Evolutionary conservation across 208 protist genomes (phyloP).

Genomic region (Wallacemonas collosoma): DNA sequence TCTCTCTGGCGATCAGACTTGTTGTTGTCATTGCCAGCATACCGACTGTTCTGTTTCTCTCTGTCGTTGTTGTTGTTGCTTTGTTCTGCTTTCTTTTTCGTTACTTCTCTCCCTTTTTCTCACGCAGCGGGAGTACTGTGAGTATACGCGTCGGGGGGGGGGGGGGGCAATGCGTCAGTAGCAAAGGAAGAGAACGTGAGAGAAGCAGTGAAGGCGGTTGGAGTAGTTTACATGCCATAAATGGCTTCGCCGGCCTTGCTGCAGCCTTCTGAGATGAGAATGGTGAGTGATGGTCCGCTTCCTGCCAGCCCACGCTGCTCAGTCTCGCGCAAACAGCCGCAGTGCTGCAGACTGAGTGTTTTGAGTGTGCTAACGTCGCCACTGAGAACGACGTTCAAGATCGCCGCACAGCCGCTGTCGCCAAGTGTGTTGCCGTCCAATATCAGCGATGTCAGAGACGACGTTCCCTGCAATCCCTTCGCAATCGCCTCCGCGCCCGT

Average conservation of each 20-base stretch:
- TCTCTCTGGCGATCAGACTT: too few relatives aligned
- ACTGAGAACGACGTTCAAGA: constrained; percentile 56
- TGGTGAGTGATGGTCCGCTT: constrained; percentile 29
- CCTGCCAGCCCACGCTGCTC: constrained; percentile 33
- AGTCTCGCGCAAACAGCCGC: constrained; percentile 47
- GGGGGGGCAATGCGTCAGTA: too few relatives aligned
- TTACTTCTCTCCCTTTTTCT: constrained; percentile 12
- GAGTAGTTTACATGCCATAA: constrained; percentile 16
- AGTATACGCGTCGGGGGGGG: too few relatives aligned
- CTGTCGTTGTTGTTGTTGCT: constrained; percentile 3
- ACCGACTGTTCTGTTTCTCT: not conserved
- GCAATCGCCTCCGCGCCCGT: constrained; percentile 77
- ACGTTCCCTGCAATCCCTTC: constrained; percentile 66
- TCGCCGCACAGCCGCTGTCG: constrained; percentile 63
- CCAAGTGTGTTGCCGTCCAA: constrained; percentile 86
- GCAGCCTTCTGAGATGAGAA: constrained; percentile 63
- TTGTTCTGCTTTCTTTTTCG: constrained; percentile 13
- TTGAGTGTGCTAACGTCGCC: constrained; percentile 52
- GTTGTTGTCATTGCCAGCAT: too few relatives aligned
- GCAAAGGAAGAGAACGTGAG: not conserved
- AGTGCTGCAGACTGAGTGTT: constrained; percentile 72
- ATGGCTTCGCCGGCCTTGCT: constrained; percentile 18
- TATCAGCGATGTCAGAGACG: constrained; percentile 70
- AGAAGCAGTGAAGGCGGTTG: not conserved
- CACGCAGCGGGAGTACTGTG: not conserved